Base-by-base conservation (phyloP, 768 basidiomycete species). In the Coprinopsis strossmayeri region DNA sequence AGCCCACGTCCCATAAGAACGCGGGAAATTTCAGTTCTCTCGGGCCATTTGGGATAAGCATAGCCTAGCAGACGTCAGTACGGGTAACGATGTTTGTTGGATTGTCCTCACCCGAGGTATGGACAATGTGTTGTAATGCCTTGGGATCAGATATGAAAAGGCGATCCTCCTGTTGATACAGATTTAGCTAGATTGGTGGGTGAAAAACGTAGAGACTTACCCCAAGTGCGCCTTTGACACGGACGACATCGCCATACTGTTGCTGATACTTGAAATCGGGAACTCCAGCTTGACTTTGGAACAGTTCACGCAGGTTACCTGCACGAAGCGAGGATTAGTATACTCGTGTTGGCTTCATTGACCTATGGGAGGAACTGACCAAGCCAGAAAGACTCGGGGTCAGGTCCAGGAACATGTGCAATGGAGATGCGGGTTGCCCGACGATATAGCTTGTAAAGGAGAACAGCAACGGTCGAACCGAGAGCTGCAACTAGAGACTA, bases 51-150 rank as follows among this genome's bases (percentile, higher is more conserved):
- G 28, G 69, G 65, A 57, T 75, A 79, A 12, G 69, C 68, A 55
- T 81, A 81, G n/a, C 76, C 76, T 70, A 39, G 17, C 40, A 27
- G 39, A 41, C 41, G 23, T 34, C 48, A 52, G 18, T 21, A 10
- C 44, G 34, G 35, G 38, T 25, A 49, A 48, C 47, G 35, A 45
- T 9, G 53, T 21, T 40, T 37, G 21, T 41, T 27, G 18, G 20
- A 26, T 23, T 23, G 13, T n/a, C 55, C 56, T n/a, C 32, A 65
- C 72, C 72, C 13, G 73, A 73, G 17, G 77, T 76, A 48, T 79
- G 76, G 45, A 73, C 71, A 23, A 79, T 74, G 54, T 79, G 73
- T 53, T 78, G 75, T n/a, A 81, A 62, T 3, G 78, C 77, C 58
- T 78, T 78, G 1, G 76, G 78, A 50, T 81, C 79, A 24, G 76